Conservation (phyloP, 495 filamentous ascomycete genomes). For the Chaetomium tenue region DNA sequence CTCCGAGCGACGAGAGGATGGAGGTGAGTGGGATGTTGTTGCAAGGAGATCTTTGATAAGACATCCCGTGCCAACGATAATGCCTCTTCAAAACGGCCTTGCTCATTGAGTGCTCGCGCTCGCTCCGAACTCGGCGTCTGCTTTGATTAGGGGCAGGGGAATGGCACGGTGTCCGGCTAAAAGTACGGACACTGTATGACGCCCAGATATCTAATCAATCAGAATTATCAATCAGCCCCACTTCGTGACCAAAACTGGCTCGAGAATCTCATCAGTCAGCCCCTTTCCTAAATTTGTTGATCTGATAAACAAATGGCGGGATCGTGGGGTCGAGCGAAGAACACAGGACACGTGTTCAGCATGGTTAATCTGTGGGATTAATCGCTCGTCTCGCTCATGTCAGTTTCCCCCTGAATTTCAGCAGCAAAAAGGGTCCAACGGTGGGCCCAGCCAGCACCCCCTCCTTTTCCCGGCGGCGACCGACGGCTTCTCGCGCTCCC, state of each 20-base stretch:
- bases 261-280: background rate
- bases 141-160: background rate
- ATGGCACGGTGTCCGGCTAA: slow-evolving; percentile 12
- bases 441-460: background rate
- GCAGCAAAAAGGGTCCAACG: background rate
- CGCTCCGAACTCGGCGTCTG: slow-evolving; percentile 22
- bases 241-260: background rate
- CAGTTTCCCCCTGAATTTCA: background rate
- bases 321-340: background rate
- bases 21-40: background rate
- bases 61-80: background rate
- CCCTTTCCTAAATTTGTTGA: background rate
- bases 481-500: background rate
- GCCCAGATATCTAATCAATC: slow-evolving; percentile 32
- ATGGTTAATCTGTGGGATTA: background rate
- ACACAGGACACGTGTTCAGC: background rate
- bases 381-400: background rate
- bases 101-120: background rate
- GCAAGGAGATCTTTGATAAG: background rate
- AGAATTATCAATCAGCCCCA: slow-evolving; percentile 40
- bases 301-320: slow-evolving; percentile 17
- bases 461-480: background rate
- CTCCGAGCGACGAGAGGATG: slow-evolving; percentile 2
- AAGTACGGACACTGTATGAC: slow-evolving; percentile 17
- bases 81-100: background rate